Conservation (phyloP, 495 filamentous ascomycete genomes). For the Chaetomidium leptoderma region DNA sequence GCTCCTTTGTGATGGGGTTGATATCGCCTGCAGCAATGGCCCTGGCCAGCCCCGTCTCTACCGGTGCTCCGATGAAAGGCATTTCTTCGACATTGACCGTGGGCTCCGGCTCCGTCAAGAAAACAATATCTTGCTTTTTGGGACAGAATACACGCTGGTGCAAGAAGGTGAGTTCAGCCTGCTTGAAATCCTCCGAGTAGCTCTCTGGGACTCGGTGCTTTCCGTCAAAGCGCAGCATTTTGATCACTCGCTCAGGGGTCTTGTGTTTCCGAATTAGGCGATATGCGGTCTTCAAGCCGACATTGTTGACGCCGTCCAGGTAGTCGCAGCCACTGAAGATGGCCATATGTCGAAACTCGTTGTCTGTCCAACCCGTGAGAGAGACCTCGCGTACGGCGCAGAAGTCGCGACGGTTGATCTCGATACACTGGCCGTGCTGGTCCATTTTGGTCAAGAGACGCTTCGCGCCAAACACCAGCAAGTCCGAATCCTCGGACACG, state of each 20-base stretch:
- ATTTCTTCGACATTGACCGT: slow-evolving; percentile 61
- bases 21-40: slow-evolving; percentile 80
- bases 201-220: slow-evolving; percentile 71
- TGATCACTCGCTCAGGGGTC: slow-evolving; percentile 74
- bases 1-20: slow-evolving; percentile 81
- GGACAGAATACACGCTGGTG: slow-evolving; percentile 94
- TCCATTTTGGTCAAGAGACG: slow-evolving; percentile 90
- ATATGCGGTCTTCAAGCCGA: slow-evolving; percentile 93
- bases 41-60: slow-evolving; percentile 63
- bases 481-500: slow-evolving; percentile 93
- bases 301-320: slow-evolving; percentile 69
- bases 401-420: slow-evolving; percentile 84
- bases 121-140: slow-evolving; percentile 60
- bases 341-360: slow-evolving; percentile 89
- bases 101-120: slow-evolving; percentile 59
- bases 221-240: slow-evolving; percentile 80
- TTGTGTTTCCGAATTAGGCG: slow-evolving; percentile 85
- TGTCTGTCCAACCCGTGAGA: slow-evolving; percentile 85
- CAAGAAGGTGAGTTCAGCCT: slow-evolving; percentile 88
- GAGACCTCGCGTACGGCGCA: slow-evolving; percentile 82
- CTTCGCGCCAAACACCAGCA: slow-evolving; percentile 91
- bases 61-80: slow-evolving; percentile 70
- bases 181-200: slow-evolving; percentile 72
- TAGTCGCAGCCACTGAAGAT: slow-evolving; percentile 99
- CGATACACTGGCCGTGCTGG: slow-evolving; percentile 85